These are phyloP conservation scores for Vigna reflexopilosa DNA, from an alignment of 306 rosid species.

Conservation along the genomic window DNA sequence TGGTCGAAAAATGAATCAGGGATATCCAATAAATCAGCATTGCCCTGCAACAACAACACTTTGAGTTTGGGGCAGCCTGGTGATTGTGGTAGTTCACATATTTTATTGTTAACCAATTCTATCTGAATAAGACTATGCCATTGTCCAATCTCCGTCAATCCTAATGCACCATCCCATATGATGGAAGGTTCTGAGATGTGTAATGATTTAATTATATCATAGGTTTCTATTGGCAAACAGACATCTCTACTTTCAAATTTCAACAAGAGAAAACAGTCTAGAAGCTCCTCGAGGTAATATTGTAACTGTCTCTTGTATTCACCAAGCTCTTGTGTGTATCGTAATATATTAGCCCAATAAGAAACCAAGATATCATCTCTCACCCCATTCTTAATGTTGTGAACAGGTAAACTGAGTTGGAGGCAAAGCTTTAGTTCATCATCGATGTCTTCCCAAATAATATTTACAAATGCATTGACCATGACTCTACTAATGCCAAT, in stretches of 20 bases:
- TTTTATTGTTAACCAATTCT: conserved; percentile 15
- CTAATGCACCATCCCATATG: not conserved
- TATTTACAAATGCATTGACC: conserved; percentile 4
- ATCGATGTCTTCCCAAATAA: not conserved
- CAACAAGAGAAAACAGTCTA: not conserved
- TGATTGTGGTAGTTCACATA: conserved; percentile 34
- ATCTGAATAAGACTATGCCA: conserved; percentile 14
- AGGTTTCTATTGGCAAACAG: not conserved
- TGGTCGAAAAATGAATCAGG: conserved; percentile 13
- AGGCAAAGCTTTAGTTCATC: not conserved
- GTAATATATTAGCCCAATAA: not conserved
- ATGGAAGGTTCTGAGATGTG: conserved; percentile 1
- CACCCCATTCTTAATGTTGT: conserved; percentile 14
- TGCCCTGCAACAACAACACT: conserved; percentile 24
- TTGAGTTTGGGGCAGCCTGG: conserved; percentile 1
- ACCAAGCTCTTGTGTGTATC: not conserved
- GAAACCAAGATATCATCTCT: not conserved
- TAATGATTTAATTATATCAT: conserved; percentile 2
- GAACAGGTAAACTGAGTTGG: not conserved
- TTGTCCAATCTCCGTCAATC: conserved; percentile 8
- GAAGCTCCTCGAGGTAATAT: not conserved
- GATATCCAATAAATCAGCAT: conserved; percentile 16
- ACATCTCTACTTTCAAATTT: not conserved
- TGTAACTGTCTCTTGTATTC: not conserved
- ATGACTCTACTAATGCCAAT: conserved; percentile 15